Base-by-base conservation (phyloP, 371 early-diverging fungal genomes). In the Quaeritorhiza haematococci region DNA sequence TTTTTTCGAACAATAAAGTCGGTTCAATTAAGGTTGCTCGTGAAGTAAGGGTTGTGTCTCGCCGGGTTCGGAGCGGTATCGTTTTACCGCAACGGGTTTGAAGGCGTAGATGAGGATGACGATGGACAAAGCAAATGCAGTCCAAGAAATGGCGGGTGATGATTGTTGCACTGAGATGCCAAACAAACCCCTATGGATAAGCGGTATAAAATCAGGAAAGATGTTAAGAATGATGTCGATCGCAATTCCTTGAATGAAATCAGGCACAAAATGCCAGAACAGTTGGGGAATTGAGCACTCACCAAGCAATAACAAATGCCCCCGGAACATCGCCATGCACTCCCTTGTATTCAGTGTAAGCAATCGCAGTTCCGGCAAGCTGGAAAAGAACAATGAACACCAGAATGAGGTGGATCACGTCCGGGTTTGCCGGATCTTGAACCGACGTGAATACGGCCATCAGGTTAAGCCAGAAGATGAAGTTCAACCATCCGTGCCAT, bases 401-500 rank as follows among this genome's bases (percentile, higher is more conserved):
- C 3, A 83, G 55, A 49, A 82, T 71, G 49, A 71, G 67, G 56
- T 76, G 67, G 56, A 77, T 67, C 49, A 76, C 45, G 44, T 62
- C 59, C 4, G 66, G 66, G 48, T 67, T 30, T 13, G 45, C 41
- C n/a, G 52, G 54, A 19, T 69, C 75, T 1, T 56, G 54, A 28
- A 75, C 58, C 38, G 55, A 27, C 19, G 83, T 74, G 58, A 85
- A 70, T 55, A 78, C 76, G 45, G 84, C 82, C 64, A 85, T 78
- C 53, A 78, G 49, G 66, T 82, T 83, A 63, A 84, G 55, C 52
- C 82, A 75, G 63, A 73, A 69, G 44, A 82, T 66, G 50, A 79
- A 84, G 50, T 80, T 77, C 47, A 84, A 71, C 82, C 84, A 84
- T 45, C 80, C 88, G 72, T 87, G 86, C 75, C 79, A 85, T 48